phyloP scores from a whole-genome alignment of 1,139 yeast genomes.

The Torulaspora pretoriensis region DNA sequence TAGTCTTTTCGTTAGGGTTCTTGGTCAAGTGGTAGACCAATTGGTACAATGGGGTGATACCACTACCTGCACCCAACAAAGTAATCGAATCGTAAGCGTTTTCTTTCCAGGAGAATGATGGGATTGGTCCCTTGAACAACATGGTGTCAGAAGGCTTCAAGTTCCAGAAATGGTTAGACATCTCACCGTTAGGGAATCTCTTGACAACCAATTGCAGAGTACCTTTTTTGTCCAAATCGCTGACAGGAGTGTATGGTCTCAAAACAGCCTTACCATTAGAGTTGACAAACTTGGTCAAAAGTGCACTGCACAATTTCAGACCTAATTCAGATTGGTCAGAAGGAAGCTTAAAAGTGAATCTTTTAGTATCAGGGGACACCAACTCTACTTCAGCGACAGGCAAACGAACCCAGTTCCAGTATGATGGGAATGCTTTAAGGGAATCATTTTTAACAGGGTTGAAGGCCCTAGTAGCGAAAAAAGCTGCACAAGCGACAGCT shows the following conservation, averaged over 20 bases:
- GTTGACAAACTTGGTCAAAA: constrained; percentile 77
- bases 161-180: constrained; percentile 68
- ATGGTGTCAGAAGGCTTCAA: constrained; percentile 78
- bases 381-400: constrained; percentile 51
- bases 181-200: constrained; percentile 77
- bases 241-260: constrained; percentile 94
- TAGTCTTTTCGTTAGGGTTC: constrained; percentile 81
- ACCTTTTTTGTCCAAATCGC: constrained; percentile 68
- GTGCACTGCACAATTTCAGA: constrained; percentile 70
- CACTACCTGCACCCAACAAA: constrained; percentile 93
- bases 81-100: constrained; percentile 77
- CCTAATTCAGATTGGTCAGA: constrained; percentile 69
- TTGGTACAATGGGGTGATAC: constrained; percentile 94
- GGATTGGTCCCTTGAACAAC: constrained; percentile 90
- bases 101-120: constrained; percentile 88
- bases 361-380: constrained; percentile 57
- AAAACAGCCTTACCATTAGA: constrained; percentile 83
- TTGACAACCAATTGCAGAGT: constrained; percentile 76
- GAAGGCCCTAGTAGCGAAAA: no score
- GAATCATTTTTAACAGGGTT: constrained; percentile 54
- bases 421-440: constrained; percentile 59
- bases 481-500: constrained; percentile 49
- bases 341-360: constrained; percentile 69
- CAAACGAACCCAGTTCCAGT: constrained; percentile 76
- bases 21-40: constrained; percentile 63